Evolutionary conservation across 2,329 filamentous ascomycete species (phyloP), one percentile per base, ranked within the genome.

Genomic region (Clonostachys sp.): DNA sequence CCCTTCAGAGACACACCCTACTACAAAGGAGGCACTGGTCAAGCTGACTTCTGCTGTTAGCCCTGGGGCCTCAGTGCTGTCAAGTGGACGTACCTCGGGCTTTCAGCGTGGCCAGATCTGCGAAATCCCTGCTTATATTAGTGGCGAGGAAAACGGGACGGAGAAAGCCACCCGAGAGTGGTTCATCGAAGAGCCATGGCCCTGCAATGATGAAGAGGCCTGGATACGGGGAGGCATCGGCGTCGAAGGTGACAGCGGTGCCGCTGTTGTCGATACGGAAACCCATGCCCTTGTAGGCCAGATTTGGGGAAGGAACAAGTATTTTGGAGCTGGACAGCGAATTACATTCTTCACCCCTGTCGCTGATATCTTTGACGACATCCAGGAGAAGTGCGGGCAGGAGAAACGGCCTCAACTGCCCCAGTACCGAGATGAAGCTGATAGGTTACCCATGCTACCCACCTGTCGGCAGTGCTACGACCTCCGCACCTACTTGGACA

Each of bases 151-250:
- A 12, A 73, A 72, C 41, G 66, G 68, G 5, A 73, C 70, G 0
- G 60, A 62, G 3, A 72, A 66, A 45, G 63, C 65, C 4, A 73
- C 71, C 5, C 59, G 71, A 6, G 71, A 74, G 54, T 74, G 71
- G 71, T 74, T 67, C 46, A 57, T 74, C 17, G 70, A 74, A 51
- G 68, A 72, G 49, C 64, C 66, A 3, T 59, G 55, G 30, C 51
- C 59, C 1, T 57, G 55, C n/a, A 66, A 69, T 10, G 53, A 71
- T 41, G 68, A 72, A 38, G 65, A 73, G 12, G 61, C 56, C 10
- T 74, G 71, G 71, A 73, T 74, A 44, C 61, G 68, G 3, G 69
- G 71, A 5, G 71, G 71, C 30, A 71, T 74, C 12, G 70, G 71
- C 14, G 67, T 73, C 8, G 59, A 62, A 42, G 71, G 71, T 10